Evolutionary conservation across 257 asterid species (phyloP), one percentile per base, ranked within the genome.

Genomic region (Verbena officinalis): DNA sequence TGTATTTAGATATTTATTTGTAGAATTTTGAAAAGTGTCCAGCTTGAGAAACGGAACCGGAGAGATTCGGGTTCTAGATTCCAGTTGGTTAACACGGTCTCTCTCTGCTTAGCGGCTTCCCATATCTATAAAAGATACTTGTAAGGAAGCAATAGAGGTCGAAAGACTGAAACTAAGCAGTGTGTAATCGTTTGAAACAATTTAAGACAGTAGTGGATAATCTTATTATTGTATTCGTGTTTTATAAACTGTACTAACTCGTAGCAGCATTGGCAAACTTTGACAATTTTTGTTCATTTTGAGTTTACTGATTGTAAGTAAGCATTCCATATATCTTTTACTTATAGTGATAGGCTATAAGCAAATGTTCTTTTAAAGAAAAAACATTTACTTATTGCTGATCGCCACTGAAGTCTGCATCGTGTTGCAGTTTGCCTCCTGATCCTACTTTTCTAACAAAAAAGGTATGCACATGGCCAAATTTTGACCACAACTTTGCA

Each of bases 31-130:
- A n/a, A n/a, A n/a, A 17, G 49, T 38, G 40, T 19, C 49, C 65
- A 17, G 31, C 36, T 13, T 1, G 16, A 51, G 57, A 12, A 51
- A 51, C 57, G 22, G 57, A 51, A 51, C 33, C 19, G 22, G 30
- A 23, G 34, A 22, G 7, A 10, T 20, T 51, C 33, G 57, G 22
- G 34, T 22, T 51, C 17, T 51, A 21, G 57, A 3, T 51, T 51
- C 9, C 57, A 22, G 57, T 12, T 51, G 34, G n/a, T 51, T 21
- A 22, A 17, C 51, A 44, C 5, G 22, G 48, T 51, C 5, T 39
- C 36, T 57, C 33, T 5, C 36, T 59, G 64, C 48, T 38, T 59
- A 27, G 39, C 30, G 20, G 55, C 16, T 22, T 20, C 53, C 24
- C 9, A 23, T 13, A 22, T 51, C 34, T 51, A 4, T 5, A 14